Conservation (phyloP, 805 yeast genomes). For the Saturnispora sekii region DNA sequence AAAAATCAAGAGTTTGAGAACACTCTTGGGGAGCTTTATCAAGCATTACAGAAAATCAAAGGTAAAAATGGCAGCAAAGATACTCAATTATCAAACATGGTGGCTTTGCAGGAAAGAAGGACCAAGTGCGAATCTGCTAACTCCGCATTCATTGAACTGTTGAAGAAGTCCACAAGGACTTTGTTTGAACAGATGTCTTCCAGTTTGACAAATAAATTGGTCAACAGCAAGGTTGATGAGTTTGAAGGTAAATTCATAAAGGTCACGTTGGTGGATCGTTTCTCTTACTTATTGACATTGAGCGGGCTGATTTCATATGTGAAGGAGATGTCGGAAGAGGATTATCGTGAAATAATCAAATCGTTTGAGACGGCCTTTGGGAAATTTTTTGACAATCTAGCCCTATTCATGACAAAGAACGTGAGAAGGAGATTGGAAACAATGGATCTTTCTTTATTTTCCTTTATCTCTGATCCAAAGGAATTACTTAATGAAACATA, state of each 20-base stretch:
- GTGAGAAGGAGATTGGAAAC: conserved; percentile 11
- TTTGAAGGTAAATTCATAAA: conserved; percentile 11
- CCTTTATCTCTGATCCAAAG: conserved; percentile 18
- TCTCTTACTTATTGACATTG: conserved; percentile 34
- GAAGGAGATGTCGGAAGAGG: conserved; percentile 42
- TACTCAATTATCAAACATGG: conserved; percentile 47
- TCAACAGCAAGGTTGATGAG: conserved; percentile 8
- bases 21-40: conserved; percentile 45
- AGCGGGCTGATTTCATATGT: conserved; percentile 47
- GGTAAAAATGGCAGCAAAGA: conserved; percentile 27
- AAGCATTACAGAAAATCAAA: conserved; percentile 56
- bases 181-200: conserved; percentile 21
- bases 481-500: conserved; percentile 14
- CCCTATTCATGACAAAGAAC: conserved; percentile 13
- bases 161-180: conserved; percentile 26
- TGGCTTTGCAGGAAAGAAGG: conserved; percentile 60
- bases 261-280: conserved; percentile 17
- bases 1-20: conserved; percentile 40
- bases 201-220: conserved; percentile 25
- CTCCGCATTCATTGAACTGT: conserved; percentile 36
- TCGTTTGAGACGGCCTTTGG: conserved; percentile 29
- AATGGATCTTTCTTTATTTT: conserved; percentile 7
- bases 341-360: conserved; percentile 35
- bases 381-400: conserved; percentile 22
- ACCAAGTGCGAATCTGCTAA: conserved; percentile 49